These are phyloP conservation scores for Solanum lycopersicoides DNA, from an alignment of 257 asterid species.

Conservation along the genomic window DNA sequence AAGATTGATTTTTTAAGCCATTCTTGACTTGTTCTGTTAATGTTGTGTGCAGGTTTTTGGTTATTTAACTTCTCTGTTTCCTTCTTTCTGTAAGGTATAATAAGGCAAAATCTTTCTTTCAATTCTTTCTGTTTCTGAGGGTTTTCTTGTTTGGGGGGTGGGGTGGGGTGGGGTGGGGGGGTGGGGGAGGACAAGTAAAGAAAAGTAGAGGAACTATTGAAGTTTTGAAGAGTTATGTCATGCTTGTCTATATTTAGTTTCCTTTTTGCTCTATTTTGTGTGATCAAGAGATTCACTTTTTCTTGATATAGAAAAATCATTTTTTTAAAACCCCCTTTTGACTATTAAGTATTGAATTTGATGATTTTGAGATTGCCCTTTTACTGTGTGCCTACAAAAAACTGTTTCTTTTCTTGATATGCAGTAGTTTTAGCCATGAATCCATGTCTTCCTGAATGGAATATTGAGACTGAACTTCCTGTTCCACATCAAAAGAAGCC, in stretches of 20 bases:
- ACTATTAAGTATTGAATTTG: background rate
- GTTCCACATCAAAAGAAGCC: constrained; percentile 35
- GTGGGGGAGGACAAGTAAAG: background rate
- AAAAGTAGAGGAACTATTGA: background rate
- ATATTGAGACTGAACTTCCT: constrained; percentile 28
- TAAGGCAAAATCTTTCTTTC: background rate
- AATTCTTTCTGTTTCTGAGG: background rate
- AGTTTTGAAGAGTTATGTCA: background rate
- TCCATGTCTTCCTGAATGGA: constrained; percentile 52
- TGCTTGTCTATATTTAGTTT: background rate
- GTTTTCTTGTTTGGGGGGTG: background rate
- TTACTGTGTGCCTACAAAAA: background rate
- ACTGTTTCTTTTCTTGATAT: background rate
- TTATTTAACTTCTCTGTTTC: background rate
- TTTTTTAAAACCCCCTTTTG: background rate
- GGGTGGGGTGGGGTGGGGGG: background rate
- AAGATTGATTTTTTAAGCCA: background rate
- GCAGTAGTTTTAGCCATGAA: constrained; percentile 28
- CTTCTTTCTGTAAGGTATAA: background rate
- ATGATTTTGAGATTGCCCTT: background rate
- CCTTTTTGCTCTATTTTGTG: background rate
- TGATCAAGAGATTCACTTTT: background rate
- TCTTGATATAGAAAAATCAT: background rate
- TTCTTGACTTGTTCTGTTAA: background rate
- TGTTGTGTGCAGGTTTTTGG: background rate